phyloP scores from a whole-genome alignment of 2,329 filamentous ascomycete genomes.

The Rhytidhysteron rufulum region DNA sequence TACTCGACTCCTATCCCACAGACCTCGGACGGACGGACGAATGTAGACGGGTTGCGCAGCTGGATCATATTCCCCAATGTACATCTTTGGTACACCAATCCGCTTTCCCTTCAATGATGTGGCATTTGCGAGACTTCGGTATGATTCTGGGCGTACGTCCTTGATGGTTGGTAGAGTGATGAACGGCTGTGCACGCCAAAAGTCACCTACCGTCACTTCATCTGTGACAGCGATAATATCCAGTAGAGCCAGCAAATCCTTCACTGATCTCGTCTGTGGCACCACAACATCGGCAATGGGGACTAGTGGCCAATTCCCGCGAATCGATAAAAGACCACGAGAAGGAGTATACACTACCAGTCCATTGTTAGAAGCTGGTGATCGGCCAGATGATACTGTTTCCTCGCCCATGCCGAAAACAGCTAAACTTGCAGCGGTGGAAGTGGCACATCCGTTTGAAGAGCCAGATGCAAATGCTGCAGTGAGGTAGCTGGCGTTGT shows the following conservation, averaged over 20 bases:
- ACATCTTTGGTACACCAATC: constrained; percentile 51
- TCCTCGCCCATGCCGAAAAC: constrained; percentile 54
- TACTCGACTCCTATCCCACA: constrained; percentile 30
- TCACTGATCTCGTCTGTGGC: constrained; percentile 49
- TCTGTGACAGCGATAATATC: constrained; percentile 48
- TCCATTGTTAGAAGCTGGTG: constrained; percentile 55
- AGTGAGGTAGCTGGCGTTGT: constrained; percentile 51
- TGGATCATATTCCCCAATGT: constrained; percentile 41
- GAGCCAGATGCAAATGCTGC: constrained; percentile 57
- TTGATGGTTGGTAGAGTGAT: constrained; percentile 41
- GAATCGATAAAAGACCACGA: constrained; percentile 47
- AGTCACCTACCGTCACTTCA: constrained; percentile 43
- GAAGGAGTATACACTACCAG: constrained; percentile 56
- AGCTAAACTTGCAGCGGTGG: constrained; percentile 49
- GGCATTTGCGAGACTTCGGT: constrained; percentile 30
- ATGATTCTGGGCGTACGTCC: no score
- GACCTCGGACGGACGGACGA: constrained; percentile 35
- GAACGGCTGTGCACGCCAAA: constrained; percentile 52
- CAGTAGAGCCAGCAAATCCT: constrained; percentile 49
- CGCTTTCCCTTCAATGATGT: constrained; percentile 41
- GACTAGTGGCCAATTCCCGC: constrained; percentile 55
- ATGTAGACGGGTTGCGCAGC: constrained; percentile 34
- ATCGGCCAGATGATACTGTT: constrained; percentile 54
- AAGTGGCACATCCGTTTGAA: constrained; percentile 54
- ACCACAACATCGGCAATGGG: constrained; percentile 55